Conservation (phyloP, 257 asterid genomes). For the Jacaranda copaia region DNA sequence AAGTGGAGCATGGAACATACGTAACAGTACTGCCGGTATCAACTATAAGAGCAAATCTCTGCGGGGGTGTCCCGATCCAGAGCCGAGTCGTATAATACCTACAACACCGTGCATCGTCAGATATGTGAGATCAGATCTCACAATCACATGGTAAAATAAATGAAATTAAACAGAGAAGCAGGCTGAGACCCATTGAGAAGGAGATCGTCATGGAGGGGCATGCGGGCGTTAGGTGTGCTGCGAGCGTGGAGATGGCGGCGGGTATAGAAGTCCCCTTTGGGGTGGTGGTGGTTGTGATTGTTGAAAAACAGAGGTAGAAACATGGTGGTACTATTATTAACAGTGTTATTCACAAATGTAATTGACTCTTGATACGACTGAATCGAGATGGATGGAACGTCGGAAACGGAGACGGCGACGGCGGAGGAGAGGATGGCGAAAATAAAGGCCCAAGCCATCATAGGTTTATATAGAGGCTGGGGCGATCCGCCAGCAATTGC, state of each 20-base stretch:
- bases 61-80: conserved; percentile 97
- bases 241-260: conserved; percentile 60
- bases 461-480: conserved; percentile 20
- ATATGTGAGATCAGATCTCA: conserved; percentile 43
- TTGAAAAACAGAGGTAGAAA: conserved; percentile 51
- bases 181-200: conserved; percentile 69
- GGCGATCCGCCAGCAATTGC: conserved; percentile 38
- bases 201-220: conserved; percentile 91
- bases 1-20: conserved; percentile 89
- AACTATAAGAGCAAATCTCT: conserved; percentile 90
- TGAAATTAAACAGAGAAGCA: conserved; percentile 21
- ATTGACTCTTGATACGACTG: conserved; percentile 33
- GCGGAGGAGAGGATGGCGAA: conserved; percentile 42
- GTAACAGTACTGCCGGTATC: conserved; percentile 99
- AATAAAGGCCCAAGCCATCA: conserved; percentile 44
- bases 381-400: conserved; percentile 32
- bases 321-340: conserved; percentile 43
- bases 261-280: conserved; percentile 29
- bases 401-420: conserved; percentile 23
- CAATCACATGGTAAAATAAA: neutral
- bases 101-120: conserved; percentile 37
- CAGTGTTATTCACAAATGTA: conserved; percentile 11
- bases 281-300: conserved; percentile 27
- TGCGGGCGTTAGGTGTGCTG: conserved; percentile 62
- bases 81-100: conserved; percentile 93